Percentiles rank a stretch among this genome's conserved stretches.
These are phyloP conservation scores for Mucor saturninus DNA, from an alignment of 371 early-diverging fungal genomes.

Conservation along the genomic window DNA sequence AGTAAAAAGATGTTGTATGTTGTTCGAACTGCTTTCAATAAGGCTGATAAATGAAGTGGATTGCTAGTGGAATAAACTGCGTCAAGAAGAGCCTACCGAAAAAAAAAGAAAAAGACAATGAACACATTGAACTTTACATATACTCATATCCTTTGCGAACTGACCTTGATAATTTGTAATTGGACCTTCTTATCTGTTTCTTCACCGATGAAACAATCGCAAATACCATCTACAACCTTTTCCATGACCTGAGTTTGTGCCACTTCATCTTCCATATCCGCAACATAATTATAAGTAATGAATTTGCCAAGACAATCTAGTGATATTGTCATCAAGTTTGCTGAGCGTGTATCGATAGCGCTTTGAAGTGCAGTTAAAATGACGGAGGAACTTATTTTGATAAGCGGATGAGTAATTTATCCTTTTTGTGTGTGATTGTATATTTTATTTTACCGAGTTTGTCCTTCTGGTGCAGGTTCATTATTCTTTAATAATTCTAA, in stretches of 20 bases:
- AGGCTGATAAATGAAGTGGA: slow-evolving; percentile 75
- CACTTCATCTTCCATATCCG: slow-evolving; percentile 52
- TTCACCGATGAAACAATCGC: slow-evolving; percentile 69
- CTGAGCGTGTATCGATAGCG: slow-evolving; percentile 61
- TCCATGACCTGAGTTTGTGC: slow-evolving; percentile 57
- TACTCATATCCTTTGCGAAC: too few relatives aligned
- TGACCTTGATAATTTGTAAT: slow-evolving; percentile 76
- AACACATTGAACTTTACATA: too few relatives aligned
- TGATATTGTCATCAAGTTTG: slow-evolving; percentile 59
- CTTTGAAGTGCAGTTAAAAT: slow-evolving; percentile 66
- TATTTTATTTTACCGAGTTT: slow-evolving; percentile 31
- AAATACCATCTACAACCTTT: slow-evolving; percentile 60
- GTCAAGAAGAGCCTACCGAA: slow-evolving; percentile 75
- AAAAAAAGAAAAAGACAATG: slow-evolving; percentile 12
- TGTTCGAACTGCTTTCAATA: slow-evolving; percentile 84
- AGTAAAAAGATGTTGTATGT: slow-evolving; percentile 73
- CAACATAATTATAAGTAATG: slow-evolving; percentile 73
- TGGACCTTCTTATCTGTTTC: slow-evolving; percentile 78
- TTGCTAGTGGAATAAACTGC: slow-evolving; percentile 75
- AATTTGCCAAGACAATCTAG: slow-evolving; percentile 79
- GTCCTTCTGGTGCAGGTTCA: slow-evolving; percentile 48
- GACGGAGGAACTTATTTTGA: slow-evolving; percentile 42
- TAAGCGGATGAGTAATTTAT: background rate
- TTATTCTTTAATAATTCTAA: slow-evolving; percentile 45
- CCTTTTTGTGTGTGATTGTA: background rate